Evolutionary conservation across 1,284 basidiomycete species (phyloP).

Genomic region (Ceratobasidium sp.): DNA sequence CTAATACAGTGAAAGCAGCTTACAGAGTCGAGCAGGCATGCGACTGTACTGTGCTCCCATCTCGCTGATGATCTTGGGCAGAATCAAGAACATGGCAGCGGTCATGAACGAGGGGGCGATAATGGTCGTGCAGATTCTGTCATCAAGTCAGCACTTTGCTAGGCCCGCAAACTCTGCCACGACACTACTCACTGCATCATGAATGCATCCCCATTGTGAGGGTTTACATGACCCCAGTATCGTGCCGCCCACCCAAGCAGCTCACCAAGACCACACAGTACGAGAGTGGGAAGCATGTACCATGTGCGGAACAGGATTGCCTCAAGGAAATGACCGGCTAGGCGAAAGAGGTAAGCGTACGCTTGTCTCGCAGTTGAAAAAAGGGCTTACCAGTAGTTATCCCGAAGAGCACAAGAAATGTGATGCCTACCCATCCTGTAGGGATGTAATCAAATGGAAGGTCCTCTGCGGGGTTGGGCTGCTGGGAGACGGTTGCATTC

Average conservation of each 20-base stretch:
- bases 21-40: slow-evolving; percentile 45
- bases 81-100: slow-evolving; percentile 43
- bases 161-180: not conserved
- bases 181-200: slow-evolving; percentile 55
- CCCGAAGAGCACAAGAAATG: slow-evolving; percentile 40
- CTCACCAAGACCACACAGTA: slow-evolving; percentile 60
- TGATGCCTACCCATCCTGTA: slow-evolving; percentile 38
- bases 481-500: not conserved
- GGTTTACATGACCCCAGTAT: slow-evolving; percentile 42
- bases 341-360: not conserved
- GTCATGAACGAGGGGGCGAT: slow-evolving; percentile 38
- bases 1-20: not conserved
- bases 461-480: not conserved
- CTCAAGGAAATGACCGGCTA: slow-evolving; percentile 56
- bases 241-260: slow-evolving; percentile 50
- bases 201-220: slow-evolving; percentile 47
- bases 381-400: slow-evolving; percentile 23
- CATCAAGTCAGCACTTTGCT: not conserved
- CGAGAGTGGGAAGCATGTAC: slow-evolving; percentile 61
- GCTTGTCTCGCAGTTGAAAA: not conserved
- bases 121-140: slow-evolving; percentile 21
- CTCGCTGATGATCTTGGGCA: slow-evolving; percentile 48
- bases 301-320: slow-evolving; percentile 55
- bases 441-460: slow-evolving; percentile 36
- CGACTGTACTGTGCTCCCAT: slow-evolving; percentile 49